These are phyloP conservation scores for Cyclanthera cordifolia DNA, from an alignment of 306 rosid genomes.

Conservation along the genomic window DNA sequence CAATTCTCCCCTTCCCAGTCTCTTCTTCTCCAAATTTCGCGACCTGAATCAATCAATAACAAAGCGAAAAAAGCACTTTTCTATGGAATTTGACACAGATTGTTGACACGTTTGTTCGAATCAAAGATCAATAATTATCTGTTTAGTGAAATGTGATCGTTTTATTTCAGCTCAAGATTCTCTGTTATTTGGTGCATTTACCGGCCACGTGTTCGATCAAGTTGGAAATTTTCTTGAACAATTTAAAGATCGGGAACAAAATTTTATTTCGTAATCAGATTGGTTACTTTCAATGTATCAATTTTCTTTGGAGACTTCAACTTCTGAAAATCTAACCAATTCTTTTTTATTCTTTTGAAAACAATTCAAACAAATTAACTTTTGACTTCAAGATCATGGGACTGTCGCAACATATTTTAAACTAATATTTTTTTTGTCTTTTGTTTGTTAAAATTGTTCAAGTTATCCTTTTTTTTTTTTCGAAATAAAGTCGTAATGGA, in stretches of 20 bases:
- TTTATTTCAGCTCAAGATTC: background rate
- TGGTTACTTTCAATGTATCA: too few species aligned
- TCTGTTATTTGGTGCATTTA: background rate
- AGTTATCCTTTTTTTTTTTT: too few species aligned
- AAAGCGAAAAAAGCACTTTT: background rate
- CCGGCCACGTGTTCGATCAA: background rate
- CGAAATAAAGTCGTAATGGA: too few species aligned
- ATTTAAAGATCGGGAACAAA: background rate
- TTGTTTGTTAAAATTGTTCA: too few species aligned
- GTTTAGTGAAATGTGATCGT: background rate
- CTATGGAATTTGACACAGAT: conserved; percentile 1
- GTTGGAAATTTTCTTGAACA: background rate
- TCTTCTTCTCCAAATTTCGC: background rate
- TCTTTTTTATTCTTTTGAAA: too few species aligned
- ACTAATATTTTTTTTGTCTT: too few species aligned
- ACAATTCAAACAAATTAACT: too few species aligned
- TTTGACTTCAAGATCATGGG: background rate
- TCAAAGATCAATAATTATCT: background rate
- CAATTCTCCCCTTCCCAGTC: background rate
- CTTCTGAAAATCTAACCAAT: background rate
- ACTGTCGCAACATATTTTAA: background rate
- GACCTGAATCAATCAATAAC: background rate
- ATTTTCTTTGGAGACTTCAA: background rate
- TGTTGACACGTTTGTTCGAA: conserved; percentile 7
- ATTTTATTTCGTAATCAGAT: background rate